Base-by-base conservation (phyloP, 1,139 yeast genomes). In the Yamadazyma dendronema region DNA sequence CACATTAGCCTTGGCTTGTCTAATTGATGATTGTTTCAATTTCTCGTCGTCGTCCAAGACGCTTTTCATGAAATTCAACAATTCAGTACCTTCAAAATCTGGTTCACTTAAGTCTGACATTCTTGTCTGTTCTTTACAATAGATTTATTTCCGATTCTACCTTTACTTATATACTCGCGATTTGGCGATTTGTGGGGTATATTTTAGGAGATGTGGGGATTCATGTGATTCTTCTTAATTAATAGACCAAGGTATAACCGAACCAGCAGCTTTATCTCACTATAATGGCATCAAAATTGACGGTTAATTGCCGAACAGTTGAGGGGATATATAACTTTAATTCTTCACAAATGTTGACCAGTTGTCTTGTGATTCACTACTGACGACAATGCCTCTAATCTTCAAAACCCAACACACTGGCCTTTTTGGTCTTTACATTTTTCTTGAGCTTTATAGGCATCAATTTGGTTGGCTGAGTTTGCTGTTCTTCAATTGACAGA, bases 11-110 rank as follows among this genome's bases (percentile, higher is more conserved):
- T 53, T 51, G 22, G 56, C 60, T 35, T 52, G 49, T 11, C 33
- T 38, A 22, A 55, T 37, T 1, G 60, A 52, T 28, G 49, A 48
- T 30, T 49, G 39, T 35, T 41, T 52, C 34, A 55, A 48, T 12
- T 44, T 41, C 32, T 47, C 50, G 37, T 56, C 59, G 24, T 49
- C 50, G 19, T 53, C 56, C 28, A 55, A 47, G 3, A 54, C 54
- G 31, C 50, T 46, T 38, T 41, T 47, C 57, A 56, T 52, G 30
- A 55, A 52, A 35, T 54, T 50, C 33, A 54, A 48, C 31, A 56
- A 46, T 33, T 47, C 51, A 11, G 61, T 52, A 10, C 59, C 59
- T 40, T 53, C 52, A 37, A 56, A 54, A 11, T 57, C 59, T 38
- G 53, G 57, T 40, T 53, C 57, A 36, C 54, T 49, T 38, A 53